Evolutionary conservation across 495 filamentous ascomycete species (phyloP).

Genomic region (Penicillium steckii): DNA sequence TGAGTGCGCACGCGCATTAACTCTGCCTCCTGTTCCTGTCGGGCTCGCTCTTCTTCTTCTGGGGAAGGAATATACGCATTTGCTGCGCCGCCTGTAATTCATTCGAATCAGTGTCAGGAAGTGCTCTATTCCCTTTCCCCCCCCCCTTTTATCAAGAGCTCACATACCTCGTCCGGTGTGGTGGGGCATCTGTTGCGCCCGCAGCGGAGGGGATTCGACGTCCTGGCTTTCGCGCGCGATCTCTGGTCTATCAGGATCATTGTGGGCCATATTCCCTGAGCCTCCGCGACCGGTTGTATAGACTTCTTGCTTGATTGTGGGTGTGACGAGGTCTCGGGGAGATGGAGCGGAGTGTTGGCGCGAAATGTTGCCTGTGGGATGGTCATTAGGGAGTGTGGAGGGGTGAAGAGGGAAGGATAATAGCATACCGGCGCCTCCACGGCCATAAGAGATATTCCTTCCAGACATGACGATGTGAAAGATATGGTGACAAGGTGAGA

Average conservation of each 20-base stretch:
- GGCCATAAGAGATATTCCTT: constrained; percentile 50
- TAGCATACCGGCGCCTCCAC: constrained; percentile 53
- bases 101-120: constrained; percentile 4
- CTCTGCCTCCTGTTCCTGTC: constrained; percentile 34
- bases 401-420: background rate
- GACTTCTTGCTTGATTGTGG: constrained; percentile 74
- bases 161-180: constrained; percentile 46
- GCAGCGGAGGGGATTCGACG: constrained; percentile 59
- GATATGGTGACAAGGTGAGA: too few species aligned
- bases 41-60: constrained; percentile 37
- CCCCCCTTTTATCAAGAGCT: too few species aligned
- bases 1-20: constrained; percentile 37
- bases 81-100: constrained; percentile 40
- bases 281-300: constrained; percentile 82
- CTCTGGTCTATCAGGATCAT: constrained; percentile 60
- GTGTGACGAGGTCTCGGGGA: constrained; percentile 69
- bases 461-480: constrained; percentile 19
- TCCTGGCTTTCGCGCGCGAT: constrained; percentile 80
- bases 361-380: constrained; percentile 78
- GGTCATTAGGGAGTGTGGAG: too few species aligned
- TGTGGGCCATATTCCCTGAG: constrained; percentile 73
- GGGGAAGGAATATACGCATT: constrained; percentile 42
- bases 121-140: too few species aligned
- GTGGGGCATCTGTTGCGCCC: constrained; percentile 41
- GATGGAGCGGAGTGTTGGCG: constrained; percentile 50